These are phyloP conservation scores for Prosopis cineraria DNA, from an alignment of 306 rosid genomes.

Conservation along the genomic window DNA sequence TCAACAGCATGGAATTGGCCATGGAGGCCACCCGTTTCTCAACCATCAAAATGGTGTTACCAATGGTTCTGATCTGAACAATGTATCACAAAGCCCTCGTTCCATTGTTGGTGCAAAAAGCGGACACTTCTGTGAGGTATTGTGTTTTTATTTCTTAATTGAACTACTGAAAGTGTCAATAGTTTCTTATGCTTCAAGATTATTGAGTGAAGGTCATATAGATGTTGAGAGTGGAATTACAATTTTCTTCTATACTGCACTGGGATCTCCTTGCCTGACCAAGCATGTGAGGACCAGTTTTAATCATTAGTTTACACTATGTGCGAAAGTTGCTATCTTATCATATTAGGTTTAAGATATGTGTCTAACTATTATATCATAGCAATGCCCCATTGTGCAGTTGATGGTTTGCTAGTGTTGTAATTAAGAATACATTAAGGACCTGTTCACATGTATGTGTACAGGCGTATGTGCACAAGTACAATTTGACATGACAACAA, in stretches of 20 bases:
- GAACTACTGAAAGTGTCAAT: conserved; percentile 5
- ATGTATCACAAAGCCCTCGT: conserved; percentile 56
- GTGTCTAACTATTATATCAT: not conserved
- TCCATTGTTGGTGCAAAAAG: conserved; percentile 52
- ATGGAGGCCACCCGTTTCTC: conserved; percentile 45
- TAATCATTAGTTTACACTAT: conserved; percentile 17
- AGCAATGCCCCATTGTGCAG: not conserved
- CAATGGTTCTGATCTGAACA: conserved; percentile 63
- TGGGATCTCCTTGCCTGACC: conserved; percentile 13
- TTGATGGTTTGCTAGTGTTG: conserved; percentile 3
- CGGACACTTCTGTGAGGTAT: conserved; percentile 75
- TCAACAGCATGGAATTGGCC: conserved; percentile 61
- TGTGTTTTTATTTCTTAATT: conserved; percentile 23
- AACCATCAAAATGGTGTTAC: conserved; percentile 48
- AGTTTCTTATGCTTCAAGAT: conserved; percentile 19
- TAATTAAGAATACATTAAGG: not conserved
- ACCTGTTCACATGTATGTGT: not conserved
- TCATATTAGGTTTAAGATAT: conserved; percentile 13
- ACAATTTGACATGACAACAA: not conserved
- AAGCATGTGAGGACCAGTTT: conserved; percentile 5
- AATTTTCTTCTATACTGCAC: not conserved
- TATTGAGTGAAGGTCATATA: conserved; percentile 7
- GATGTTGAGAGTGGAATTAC: not conserved
- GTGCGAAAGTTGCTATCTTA: not conserved
- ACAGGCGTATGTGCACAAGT: not conserved